Conservation (phyloP, 2,329 filamentous ascomycete species). For the Pseudophaeomoniella oleicola region DNA sequence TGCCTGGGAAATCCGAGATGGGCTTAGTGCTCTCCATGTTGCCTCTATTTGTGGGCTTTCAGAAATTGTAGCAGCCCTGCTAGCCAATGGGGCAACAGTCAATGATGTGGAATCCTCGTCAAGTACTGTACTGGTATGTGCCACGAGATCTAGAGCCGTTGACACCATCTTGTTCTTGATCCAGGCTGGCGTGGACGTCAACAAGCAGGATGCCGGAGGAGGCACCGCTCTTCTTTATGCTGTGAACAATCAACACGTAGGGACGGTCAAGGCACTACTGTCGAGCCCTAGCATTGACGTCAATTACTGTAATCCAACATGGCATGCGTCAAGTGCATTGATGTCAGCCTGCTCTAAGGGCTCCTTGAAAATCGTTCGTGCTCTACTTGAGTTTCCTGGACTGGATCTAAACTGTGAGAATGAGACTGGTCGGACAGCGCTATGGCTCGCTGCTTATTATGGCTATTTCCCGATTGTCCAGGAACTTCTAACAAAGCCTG, state of each 20-base stretch:
- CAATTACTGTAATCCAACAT: too few species aligned
- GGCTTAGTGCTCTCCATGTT: too few species aligned
- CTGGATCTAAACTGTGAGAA: slow-evolving; percentile 1
- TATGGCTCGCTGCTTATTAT: slow-evolving; percentile 2
- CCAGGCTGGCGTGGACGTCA: neutral
- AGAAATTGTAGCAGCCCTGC: too few species aligned
- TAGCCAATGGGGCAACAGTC: too few species aligned
- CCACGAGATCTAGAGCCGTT: too few species aligned
- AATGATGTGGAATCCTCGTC: too few species aligned
- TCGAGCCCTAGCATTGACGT: neutral
- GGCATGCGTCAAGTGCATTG: slow-evolving; percentile 1
- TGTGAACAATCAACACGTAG: neutral
- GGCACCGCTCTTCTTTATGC: neutral
- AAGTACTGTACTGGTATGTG: too few species aligned
- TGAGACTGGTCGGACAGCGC: slow-evolving; percentile 2
- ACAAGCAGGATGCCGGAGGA: neutral
- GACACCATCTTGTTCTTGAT: neutral
- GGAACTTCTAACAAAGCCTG: slow-evolving; percentile 6
- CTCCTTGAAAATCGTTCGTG: neutral
- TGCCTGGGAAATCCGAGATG: too few species aligned
- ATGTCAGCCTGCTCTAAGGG: neutral
- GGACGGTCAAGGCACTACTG: neutral
- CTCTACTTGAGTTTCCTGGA: slow-evolving; percentile 1
- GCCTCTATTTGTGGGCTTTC: too few species aligned
- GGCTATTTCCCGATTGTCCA: neutral